Conservation (phyloP, 2,329 filamentous ascomycete genomes). For the Sporothrix pseudoabietina region DNA sequence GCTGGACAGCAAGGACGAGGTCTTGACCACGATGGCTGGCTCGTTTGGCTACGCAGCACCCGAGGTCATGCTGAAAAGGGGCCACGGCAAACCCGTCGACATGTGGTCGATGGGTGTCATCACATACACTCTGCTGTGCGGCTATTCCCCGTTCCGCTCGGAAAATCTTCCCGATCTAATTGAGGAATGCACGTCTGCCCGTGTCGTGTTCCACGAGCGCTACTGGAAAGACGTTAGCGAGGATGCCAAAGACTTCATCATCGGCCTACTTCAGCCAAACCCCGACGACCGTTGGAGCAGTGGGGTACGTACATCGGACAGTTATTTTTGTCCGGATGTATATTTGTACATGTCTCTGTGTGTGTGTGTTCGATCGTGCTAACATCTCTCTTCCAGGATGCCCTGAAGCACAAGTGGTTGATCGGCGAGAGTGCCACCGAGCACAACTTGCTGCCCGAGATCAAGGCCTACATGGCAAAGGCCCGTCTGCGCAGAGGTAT, state of each 20-base stretch:
- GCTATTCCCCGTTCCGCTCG: constrained; percentile 96
- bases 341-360: neutral
- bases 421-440: constrained; percentile 89
- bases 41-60: constrained; percentile 98
- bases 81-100: constrained; percentile 96
- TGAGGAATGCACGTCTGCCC: constrained; percentile 82
- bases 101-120: constrained; percentile 99
- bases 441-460: constrained; percentile 96
- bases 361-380: neutral
- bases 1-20: constrained; percentile 85
- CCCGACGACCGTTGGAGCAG: constrained; percentile 77
- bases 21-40: constrained; percentile 96
- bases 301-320: constrained; percentile 56
- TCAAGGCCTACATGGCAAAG: constrained; percentile 89
- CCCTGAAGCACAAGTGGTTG: constrained; percentile 83
- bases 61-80: constrained; percentile 96
- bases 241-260: constrained; percentile 94
- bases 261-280: constrained; percentile 74
- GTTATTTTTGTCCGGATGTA: neutral
- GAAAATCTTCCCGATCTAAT: constrained; percentile 92
- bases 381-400: constrained; percentile 55
- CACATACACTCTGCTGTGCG: constrained; percentile 95
- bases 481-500: constrained; percentile 90
- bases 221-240: constrained; percentile 98
- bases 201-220: constrained; percentile 91